These are phyloP conservation scores for Beauveria medogensis DNA, from an alignment of 2,329 filamentous ascomycete species.

Conservation along the genomic window DNA sequence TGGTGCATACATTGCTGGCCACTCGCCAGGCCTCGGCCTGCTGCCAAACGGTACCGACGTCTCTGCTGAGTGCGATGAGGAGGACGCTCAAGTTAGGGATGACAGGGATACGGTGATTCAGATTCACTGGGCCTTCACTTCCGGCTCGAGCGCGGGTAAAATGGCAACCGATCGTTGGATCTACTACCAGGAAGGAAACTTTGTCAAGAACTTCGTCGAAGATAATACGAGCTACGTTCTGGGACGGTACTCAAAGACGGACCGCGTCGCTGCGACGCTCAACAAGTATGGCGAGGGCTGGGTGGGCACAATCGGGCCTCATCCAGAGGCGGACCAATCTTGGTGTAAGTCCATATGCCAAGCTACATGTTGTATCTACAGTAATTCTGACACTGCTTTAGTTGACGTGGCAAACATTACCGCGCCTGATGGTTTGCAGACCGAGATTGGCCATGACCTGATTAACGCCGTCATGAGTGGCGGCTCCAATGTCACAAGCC, in stretches of 20 bases:
- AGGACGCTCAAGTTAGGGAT: constrained; percentile 14
- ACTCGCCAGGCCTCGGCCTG: constrained; percentile 16
- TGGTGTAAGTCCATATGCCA: constrained; percentile 18
- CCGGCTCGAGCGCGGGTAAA: constrained; percentile 8
- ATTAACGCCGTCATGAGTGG: constrained; percentile 16
- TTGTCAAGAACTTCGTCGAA: constrained; percentile 13
- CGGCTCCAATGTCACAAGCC: neutral
- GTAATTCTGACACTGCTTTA: neutral
- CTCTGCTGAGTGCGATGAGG: constrained; percentile 10
- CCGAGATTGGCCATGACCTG: constrained; percentile 18
- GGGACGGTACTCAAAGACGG: constrained; percentile 17
- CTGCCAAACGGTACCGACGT: constrained; percentile 13
- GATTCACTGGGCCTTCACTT: constrained; percentile 18
- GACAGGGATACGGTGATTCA: constrained; percentile 17
- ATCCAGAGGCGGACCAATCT: constrained; percentile 18
- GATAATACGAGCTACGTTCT: constrained; percentile 11
- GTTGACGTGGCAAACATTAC: constrained; percentile 11
- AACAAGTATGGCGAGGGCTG: constrained; percentile 17
- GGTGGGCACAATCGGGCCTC: constrained; percentile 19
- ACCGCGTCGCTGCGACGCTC: constrained; percentile 18
- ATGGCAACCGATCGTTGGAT: constrained; percentile 16
- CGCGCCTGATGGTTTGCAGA: constrained; percentile 18
- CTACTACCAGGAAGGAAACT: constrained; percentile 21
- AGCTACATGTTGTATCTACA: neutral
- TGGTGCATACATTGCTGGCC: constrained; percentile 20